Percentiles rank a stretch among this genome's conserved stretches.
Conservation (phyloP, 352 stramenopile genomes). For the Globisporangium radiosum region DNA sequence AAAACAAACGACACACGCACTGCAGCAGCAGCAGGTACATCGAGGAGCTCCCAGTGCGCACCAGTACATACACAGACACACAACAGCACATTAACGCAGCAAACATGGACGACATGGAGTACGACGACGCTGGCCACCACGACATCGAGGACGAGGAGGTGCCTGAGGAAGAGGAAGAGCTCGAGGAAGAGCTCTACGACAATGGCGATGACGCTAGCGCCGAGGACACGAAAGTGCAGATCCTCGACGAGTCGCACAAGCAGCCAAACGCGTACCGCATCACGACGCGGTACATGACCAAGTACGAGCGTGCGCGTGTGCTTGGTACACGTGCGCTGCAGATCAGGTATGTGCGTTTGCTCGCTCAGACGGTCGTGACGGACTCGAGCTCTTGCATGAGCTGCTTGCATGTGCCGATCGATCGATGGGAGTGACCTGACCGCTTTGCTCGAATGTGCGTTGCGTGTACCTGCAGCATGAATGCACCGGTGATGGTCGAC, state of each 20-base stretch:
- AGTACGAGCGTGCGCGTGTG: constrained; percentile 98
- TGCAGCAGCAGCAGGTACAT: too few relatives aligned
- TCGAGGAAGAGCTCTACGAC: constrained; percentile 69
- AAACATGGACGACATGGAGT: constrained; percentile 83
- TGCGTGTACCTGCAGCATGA: constrained; percentile 69
- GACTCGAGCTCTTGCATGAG: too few relatives aligned
- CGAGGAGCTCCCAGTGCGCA: too few relatives aligned
- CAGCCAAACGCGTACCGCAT: constrained; percentile 87
- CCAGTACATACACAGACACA: background rate
- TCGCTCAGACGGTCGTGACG: too few relatives aligned
- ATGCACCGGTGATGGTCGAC: constrained; percentile 94
- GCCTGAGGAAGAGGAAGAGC: constrained; percentile 74
- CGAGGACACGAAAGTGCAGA: constrained; percentile 62
- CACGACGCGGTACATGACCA: constrained; percentile 99
- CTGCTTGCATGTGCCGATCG: too few relatives aligned
- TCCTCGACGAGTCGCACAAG: constrained; percentile 83
- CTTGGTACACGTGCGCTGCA: constrained; percentile 97
- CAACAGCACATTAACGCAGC: background rate
- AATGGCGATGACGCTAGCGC: constrained; percentile 39
- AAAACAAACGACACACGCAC: background rate
- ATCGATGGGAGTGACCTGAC: too few relatives aligned
- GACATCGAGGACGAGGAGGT: constrained; percentile 84
- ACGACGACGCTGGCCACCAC: constrained; percentile 65
- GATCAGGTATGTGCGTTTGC: constrained; percentile 79
- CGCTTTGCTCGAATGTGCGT: too few relatives aligned